Percentiles rank a stretch among this genome's conserved stretches.
These are phyloP conservation scores for Komagataella pseudopastoris DNA, from an alignment of 805 yeast genomes.

Conservation along the genomic window DNA sequence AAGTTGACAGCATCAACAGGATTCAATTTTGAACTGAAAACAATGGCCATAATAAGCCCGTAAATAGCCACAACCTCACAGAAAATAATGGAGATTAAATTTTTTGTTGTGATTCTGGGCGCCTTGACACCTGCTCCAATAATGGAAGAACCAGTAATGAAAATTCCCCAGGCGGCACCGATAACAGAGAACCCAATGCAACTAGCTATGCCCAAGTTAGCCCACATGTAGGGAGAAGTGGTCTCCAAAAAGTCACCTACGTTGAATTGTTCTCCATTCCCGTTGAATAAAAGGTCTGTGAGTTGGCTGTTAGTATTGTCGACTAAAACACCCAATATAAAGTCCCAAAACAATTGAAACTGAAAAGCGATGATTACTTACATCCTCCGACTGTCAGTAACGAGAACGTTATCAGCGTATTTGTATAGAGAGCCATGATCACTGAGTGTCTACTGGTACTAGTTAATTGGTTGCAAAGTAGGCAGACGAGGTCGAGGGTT, in stretches of 20 bases:
- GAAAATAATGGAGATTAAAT: conserved; percentile 90
- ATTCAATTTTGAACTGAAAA: conserved; percentile 78
- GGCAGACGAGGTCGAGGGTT: neutral
- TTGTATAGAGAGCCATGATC: neutral
- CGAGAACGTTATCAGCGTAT: conserved; percentile 11
- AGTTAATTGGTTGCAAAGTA: neutral
- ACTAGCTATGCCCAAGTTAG: conserved; percentile 72
- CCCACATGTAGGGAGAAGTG: conserved; percentile 97
- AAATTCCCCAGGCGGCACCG: conserved; percentile 99
- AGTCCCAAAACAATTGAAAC: neutral
- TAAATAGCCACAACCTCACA: conserved; percentile 99
- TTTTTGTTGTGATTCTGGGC: conserved; percentile 94
- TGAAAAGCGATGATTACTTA: conserved; percentile 8
- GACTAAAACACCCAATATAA: neutral
- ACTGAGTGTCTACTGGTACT: neutral
- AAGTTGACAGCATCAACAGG: conserved; percentile 52
- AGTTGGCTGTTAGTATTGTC: neutral
- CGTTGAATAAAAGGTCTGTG: conserved; percentile 64
- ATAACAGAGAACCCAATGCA: conserved; percentile 92
- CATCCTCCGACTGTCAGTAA: conserved; percentile 22
- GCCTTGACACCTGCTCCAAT: conserved; percentile 98
- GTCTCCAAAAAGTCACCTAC: conserved; percentile 77
- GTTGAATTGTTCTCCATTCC: conserved; percentile 84
- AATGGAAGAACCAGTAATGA: conserved; percentile 87
- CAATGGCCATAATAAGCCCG: conserved; percentile 95